Evolutionary conservation across 108 stramenopile species (phyloP).

Genomic region (Cyclostephanos tholiformis): DNA sequence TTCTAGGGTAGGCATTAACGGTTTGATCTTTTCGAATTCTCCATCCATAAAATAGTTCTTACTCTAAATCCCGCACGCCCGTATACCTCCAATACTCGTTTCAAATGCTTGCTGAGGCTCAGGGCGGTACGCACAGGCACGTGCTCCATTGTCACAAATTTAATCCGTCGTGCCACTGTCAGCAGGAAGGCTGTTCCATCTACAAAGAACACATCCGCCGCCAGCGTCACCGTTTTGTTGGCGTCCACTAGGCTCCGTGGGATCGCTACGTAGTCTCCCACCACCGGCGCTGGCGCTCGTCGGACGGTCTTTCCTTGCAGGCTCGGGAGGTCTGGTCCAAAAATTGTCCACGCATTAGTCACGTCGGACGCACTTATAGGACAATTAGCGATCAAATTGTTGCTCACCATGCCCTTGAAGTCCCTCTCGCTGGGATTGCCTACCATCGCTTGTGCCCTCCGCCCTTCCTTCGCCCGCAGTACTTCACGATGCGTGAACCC

Average conservation of each 20-base stretch:
- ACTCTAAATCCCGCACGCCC: background rate
- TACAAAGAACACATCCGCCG: constrained; percentile 6
- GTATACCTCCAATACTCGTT: background rate
- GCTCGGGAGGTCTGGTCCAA: constrained; percentile 24
- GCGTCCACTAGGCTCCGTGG: constrained; percentile 22
- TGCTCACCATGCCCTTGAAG: background rate
- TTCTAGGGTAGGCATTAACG: constrained; percentile 5
- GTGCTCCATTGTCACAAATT: constrained; percentile 15
- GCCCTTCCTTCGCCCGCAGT: too few relatives aligned
- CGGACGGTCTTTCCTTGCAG: constrained; percentile 17
- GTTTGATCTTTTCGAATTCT: constrained; percentile 2
- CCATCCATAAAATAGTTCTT: background rate
- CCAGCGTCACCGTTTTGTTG: constrained; percentile 30
- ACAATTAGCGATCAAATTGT: constrained; percentile 15
- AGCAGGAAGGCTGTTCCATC: background rate
- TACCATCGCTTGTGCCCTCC: too few relatives aligned
- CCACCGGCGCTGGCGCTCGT: constrained; percentile 23
- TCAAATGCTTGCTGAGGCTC: constrained; percentile 11
- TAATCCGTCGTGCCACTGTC: constrained; percentile 10
- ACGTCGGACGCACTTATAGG: constrained; percentile 14
- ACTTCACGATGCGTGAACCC: too few relatives aligned
- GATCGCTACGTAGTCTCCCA: constrained; percentile 12
- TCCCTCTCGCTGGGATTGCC: background rate
- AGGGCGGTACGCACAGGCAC: constrained; percentile 12
- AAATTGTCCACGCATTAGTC: constrained; percentile 20